Conservation (phyloP, 768 basidiomycete species). For the Trametes meyenii region DNA sequence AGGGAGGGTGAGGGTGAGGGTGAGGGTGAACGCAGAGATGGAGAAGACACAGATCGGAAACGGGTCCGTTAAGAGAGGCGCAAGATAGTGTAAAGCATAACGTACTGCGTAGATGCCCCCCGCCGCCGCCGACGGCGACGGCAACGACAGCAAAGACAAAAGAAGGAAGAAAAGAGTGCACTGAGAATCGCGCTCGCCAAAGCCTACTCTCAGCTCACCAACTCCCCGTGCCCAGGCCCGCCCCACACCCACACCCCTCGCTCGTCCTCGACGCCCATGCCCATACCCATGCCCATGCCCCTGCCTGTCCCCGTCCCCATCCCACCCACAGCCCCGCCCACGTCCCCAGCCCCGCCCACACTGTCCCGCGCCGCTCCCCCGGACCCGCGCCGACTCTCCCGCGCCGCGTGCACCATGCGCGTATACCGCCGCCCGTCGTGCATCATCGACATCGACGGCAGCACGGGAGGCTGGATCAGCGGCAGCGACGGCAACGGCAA, state of each 20-base stretch:
- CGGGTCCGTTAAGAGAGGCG: too few relatives aligned
- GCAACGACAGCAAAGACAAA: too few relatives aligned
- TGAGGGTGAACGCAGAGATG: too few relatives aligned
- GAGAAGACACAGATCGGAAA: too few relatives aligned
- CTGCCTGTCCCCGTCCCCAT: background rate
- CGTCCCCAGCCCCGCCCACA: background rate
- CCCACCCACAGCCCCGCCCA: background rate
- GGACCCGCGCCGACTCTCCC: slow-evolving; percentile 2
- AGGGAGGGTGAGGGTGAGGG: too few relatives aligned
- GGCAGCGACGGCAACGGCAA: background rate
- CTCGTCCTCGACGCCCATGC: slow-evolving; percentile 2
- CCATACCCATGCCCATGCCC: background rate
- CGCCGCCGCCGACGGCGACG: too few relatives aligned
- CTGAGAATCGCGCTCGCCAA: background rate
- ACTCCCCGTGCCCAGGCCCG: background rate
- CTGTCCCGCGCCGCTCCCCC: background rate
- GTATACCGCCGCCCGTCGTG: background rate
- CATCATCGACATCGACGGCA: background rate
- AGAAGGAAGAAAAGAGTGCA: background rate
- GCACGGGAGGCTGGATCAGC: background rate
- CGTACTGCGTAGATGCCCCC: too few relatives aligned
- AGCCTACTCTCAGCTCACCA: background rate
- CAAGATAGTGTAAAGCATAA: too few relatives aligned
- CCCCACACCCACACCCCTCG: slow-evolving; percentile 15
- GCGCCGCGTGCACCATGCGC: slow-evolving; percentile 6